Conservation (phyloP, 225 moss, liverwort and hornwort genomes). For the Polytrichum formosum region DNA sequence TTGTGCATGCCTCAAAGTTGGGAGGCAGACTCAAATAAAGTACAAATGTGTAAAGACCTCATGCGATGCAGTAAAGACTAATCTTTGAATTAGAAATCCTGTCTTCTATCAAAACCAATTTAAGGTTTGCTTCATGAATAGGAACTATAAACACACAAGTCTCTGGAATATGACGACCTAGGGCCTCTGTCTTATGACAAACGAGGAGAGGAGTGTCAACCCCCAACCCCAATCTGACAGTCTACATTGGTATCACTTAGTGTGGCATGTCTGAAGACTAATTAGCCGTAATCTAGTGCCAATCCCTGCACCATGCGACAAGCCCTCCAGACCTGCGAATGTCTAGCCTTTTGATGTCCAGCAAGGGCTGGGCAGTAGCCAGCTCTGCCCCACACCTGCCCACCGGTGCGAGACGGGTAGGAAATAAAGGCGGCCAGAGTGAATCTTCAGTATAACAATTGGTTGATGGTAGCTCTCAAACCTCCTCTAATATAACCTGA, state of each 20-base stretch:
- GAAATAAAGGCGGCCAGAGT: conserved; percentile 63
- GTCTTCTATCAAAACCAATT: background rate
- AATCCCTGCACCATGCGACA: conserved; percentile 99
- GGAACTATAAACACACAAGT: conserved; percentile 6
- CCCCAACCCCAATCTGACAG: conserved; percentile 61
- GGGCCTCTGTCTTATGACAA: conserved; percentile 19
- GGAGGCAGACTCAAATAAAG: background rate
- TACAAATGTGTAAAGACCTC: background rate
- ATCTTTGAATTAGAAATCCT: background rate
- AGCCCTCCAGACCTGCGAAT: conserved; percentile 97
- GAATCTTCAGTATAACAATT: conserved; percentile 53
- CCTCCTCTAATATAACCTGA: conserved; percentile 18
- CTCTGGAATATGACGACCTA: conserved; percentile 1
- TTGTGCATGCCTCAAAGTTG: conserved; percentile 15
- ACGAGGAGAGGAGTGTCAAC: conserved; percentile 40
- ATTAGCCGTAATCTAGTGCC: conserved; percentile 98
- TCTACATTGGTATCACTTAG: conserved; percentile 85
- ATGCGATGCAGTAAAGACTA: background rate
- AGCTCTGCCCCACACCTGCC: conserved; percentile 67
- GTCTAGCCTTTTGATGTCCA: conserved; percentile 54
- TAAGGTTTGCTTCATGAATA: background rate
- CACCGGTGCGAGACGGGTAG: conserved; percentile 65
- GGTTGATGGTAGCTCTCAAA: conserved; percentile 4
- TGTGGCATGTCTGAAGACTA: conserved; percentile 28
- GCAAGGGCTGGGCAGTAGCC: conserved; percentile 62